These are phyloP conservation scores for Micractinium sp. DNA, from an alignment of 139 green algal species.

Conservation along the genomic window DNA sequence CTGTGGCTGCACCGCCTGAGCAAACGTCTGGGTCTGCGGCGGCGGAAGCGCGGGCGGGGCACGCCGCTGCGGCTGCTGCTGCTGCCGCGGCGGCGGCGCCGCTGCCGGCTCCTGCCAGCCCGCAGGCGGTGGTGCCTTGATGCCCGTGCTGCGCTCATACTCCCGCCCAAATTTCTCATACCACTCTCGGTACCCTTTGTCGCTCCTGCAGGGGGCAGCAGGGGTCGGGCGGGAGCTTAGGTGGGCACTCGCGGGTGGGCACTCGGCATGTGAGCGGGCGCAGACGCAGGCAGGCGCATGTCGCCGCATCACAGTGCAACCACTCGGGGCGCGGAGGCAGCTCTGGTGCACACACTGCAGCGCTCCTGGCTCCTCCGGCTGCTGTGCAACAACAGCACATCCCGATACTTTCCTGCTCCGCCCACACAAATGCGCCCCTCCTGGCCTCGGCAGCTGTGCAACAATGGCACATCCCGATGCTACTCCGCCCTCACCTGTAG, in stretches of 20 bases:
- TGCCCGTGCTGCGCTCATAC: conserved; percentile 25
- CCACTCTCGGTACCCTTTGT: conserved; percentile 38
- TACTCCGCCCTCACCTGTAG: background rate
- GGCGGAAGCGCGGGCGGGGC: conserved; percentile 36
- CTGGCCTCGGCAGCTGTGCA: too few species aligned
- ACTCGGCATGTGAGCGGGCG: too few species aligned
- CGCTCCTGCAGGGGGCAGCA: background rate
- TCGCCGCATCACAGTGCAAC: too few species aligned
- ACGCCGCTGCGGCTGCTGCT: background rate
- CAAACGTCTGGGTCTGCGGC: conserved; percentile 23
- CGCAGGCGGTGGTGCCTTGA: background rate
- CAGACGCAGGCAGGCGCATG: too few species aligned
- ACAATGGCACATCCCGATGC: background rate
- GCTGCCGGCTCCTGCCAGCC: background rate
- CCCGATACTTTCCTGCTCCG: background rate
- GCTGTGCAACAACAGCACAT: background rate
- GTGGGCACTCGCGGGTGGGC: background rate
- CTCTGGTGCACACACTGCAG: too few species aligned
- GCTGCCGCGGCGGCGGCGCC: background rate
- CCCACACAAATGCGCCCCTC: background rate
- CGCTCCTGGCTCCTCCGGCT: too few species aligned
- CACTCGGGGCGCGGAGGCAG: too few species aligned
- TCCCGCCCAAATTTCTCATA: conserved; percentile 30
- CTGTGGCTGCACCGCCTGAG: conserved; percentile 25
- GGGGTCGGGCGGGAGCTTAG: background rate